These are phyloP conservation scores for Dichotomocladium elegans DNA, from an alignment of 371 early-diverging fungal genomes.

Conservation along the genomic window DNA sequence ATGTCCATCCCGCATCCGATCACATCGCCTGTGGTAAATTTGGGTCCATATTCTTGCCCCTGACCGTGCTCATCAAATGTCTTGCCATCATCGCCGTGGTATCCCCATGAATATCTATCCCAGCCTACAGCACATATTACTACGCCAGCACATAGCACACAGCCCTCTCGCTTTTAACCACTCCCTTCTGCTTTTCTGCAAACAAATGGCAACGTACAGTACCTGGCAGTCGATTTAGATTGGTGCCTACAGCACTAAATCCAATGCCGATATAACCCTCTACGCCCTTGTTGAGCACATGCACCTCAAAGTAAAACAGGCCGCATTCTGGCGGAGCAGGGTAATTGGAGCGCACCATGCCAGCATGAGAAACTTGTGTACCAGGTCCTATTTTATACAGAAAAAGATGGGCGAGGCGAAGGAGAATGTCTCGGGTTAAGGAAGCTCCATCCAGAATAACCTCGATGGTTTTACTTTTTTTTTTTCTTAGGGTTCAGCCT, in stretches of 20 bases:
- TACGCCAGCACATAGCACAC: background rate
- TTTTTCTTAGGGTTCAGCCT: constrained; percentile 58
- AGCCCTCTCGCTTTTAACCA: background rate
- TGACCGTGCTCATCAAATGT: constrained; percentile 73
- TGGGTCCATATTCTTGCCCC: constrained; percentile 84
- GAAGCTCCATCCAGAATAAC: too few relatives aligned
- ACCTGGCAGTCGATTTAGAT: constrained; percentile 76
- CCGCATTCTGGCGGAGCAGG: constrained; percentile 83
- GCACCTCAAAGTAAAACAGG: constrained; percentile 86
- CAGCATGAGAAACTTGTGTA: constrained; percentile 74
- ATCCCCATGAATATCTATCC: constrained; percentile 81
- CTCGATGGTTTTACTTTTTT: background rate
- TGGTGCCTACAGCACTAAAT: constrained; percentile 31
- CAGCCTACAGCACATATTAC: constrained; percentile 52
- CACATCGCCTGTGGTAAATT: constrained; percentile 84
- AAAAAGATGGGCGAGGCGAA: too few relatives aligned
- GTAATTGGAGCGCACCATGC: constrained; percentile 74
- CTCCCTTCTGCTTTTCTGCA: background rate
- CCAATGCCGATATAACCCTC: constrained; percentile 93
- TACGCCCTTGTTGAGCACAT: constrained; percentile 78
- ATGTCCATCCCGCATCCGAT: constrained; percentile 94
- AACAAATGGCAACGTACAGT: constrained; percentile 3
- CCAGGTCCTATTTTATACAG: constrained; percentile 74
- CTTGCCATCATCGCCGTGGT: constrained; percentile 93
- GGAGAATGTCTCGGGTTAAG: too few relatives aligned